These are phyloP conservation scores for Alternaria hordeiaustralica DNA, from an alignment of 2,329 filamentous ascomycete genomes.

Conservation along the genomic window DNA sequence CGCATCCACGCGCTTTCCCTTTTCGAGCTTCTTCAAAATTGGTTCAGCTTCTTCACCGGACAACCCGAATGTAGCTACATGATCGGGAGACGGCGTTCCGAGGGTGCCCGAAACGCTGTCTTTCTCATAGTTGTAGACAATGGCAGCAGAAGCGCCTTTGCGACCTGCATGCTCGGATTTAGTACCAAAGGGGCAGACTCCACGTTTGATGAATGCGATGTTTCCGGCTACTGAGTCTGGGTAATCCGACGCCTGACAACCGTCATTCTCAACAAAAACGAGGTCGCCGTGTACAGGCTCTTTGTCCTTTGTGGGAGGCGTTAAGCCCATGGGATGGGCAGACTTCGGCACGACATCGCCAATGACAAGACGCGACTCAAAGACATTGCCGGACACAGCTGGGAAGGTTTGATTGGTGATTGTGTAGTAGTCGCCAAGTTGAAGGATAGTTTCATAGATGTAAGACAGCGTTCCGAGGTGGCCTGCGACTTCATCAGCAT, in stretches of 20 bases:
- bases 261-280: slow-evolving; percentile 43
- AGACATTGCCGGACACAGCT: slow-evolving; percentile 45
- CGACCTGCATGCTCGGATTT: slow-evolving; percentile 74
- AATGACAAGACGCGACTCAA: slow-evolving; percentile 47
- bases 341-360: slow-evolving; percentile 44
- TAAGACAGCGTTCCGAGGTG: slow-evolving; percentile 46
- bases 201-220: slow-evolving; percentile 75
- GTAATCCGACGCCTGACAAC: slow-evolving; percentile 61
- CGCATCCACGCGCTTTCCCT: slow-evolving; percentile 52
- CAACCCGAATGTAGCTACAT: slow-evolving; percentile 73
- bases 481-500: slow-evolving; percentile 28
- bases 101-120: slow-evolving; percentile 70
- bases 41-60: slow-evolving; percentile 67
- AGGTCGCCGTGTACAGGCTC: slow-evolving; percentile 46
- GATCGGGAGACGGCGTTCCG: slow-evolving; percentile 65
- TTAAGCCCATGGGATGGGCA: slow-evolving; percentile 44
- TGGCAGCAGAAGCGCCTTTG: slow-evolving; percentile 73
- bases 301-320: slow-evolving; percentile 46
- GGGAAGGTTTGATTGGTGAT: slow-evolving; percentile 48
- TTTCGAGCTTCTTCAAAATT: slow-evolving; percentile 57
- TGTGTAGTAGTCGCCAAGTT: slow-evolving; percentile 50
- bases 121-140: slow-evolving; percentile 77
- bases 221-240: slow-evolving; percentile 65
- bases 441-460: slow-evolving; percentile 48
- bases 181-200: slow-evolving; percentile 72